Base-by-base conservation (phyloP, 352 stramenopile genomes). In the Globisporangium perplexum region DNA sequence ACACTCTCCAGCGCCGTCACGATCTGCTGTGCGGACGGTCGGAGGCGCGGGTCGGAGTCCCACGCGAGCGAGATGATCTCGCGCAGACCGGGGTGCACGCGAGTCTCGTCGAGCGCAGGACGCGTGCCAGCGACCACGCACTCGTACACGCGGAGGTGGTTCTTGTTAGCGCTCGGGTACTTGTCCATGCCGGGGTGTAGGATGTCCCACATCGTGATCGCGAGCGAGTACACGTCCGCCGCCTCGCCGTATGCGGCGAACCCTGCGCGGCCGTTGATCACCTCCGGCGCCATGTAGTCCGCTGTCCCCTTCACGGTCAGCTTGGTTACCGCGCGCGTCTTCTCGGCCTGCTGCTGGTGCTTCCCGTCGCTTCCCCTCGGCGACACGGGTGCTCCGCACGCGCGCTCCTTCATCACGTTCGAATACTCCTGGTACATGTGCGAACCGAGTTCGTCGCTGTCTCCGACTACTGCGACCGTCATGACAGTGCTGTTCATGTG, bases 241-340 rank as follows among this genome's bases (percentile, higher is more conserved):
- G 63, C 62, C 43, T 85, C 71, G 44, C 51, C 60, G 47, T 83
- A 86, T 24, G 45, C 45, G 4, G 60, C 57, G 15, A 57, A 45
- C 2, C 63, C 63, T 7, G 50, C 57, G 22, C 48, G 33, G 50
- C 63, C 69, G 26, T 65, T 62, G 49, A 88, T 77, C 4, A 88
- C 53, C 41, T 88, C 76, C 0, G 76, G 76, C 10, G 76, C 76
- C 76, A 86, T 77, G 62, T 82, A 83, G 24, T 75, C 60, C 12
- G 73, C 55, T 1, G 63, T 75, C 24, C 66, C 67, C 12, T 65
- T 57, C 30, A 82, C 67, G 0, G 57, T 58, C 43, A 57, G 44
- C 30, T 62, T 41, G 18, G 38, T 18, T 10, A 30, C 22, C 3
- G 36, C 10, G 7, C 15, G 35, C 39, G 33, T 4, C 28, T 23